phyloP scores from a whole-genome alignment of 768 basidiomycete species.

The Panaeolus papilionaceus region DNA sequence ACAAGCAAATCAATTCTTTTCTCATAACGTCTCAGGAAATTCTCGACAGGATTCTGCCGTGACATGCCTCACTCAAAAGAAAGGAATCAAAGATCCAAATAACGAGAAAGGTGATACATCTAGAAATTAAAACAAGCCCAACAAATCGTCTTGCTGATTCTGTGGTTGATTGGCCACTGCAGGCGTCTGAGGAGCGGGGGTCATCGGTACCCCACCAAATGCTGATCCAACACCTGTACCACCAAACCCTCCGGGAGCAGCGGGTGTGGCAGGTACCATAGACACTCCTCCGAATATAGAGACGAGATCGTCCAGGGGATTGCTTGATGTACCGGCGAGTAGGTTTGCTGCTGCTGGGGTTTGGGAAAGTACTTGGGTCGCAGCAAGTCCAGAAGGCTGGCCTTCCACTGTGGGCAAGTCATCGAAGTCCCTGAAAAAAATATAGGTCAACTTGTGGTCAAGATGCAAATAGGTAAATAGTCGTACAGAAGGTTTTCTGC shows the following conservation, averaged over 20 bases:
- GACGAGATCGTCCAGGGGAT: constrained; percentile 92
- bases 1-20: neutral
- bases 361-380: constrained; percentile 73
- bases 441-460: neutral
- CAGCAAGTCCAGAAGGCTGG: constrained; percentile 78
- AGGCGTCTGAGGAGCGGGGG: constrained; percentile 39
- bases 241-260: constrained; percentile 24
- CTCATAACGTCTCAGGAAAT: neutral
- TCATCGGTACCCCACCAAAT: constrained; percentile 22
- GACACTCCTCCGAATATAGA: constrained; percentile 81
- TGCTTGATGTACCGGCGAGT: constrained; percentile 80
- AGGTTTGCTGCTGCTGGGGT: constrained; percentile 79
- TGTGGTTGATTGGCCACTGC: constrained; percentile 33
- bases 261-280: constrained; percentile 32
- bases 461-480: neutral
- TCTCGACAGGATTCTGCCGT: neutral
- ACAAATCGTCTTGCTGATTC: constrained; percentile 53
- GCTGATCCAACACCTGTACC: constrained; percentile 20
- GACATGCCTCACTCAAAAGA: neutral
- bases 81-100: constrained; percentile 20
- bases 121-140: constrained; percentile 53
- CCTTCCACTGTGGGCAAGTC: constrained; percentile 65
- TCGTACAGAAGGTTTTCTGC: constrained; percentile 87
- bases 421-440: constrained; percentile 75
- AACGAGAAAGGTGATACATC: constrained; percentile 19